Percentiles rank a stretch among this genome's conserved stretches.
phyloP scores from a whole-genome alignment of 495 filamentous ascomycete species.

The Neurospora tetrasperma region DNA sequence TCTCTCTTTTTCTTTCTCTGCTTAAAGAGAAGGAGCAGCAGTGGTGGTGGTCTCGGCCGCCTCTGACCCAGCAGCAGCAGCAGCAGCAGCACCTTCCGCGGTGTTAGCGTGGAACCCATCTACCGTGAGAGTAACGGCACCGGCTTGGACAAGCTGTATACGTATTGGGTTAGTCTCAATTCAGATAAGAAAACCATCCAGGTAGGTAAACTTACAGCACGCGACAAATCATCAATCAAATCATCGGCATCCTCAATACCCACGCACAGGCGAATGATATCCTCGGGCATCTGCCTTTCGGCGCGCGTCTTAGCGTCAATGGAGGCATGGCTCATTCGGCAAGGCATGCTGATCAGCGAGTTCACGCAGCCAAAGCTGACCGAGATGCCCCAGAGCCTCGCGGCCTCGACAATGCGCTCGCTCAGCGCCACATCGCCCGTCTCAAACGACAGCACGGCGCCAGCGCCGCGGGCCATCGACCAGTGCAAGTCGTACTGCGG shows the following conservation, averaged over 20 bases:
- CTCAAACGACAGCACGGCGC: slow-evolving; percentile 91
- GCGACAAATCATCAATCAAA: slow-evolving; percentile 82
- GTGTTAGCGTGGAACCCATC: slow-evolving; percentile 60
- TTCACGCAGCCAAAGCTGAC: slow-evolving; percentile 98
- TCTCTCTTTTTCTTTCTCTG: not conserved
- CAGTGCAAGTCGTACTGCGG: slow-evolving; percentile 94
- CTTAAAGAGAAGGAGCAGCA: not conserved
- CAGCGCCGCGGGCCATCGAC: slow-evolving; percentile 86
- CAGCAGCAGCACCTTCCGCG: slow-evolving; percentile 2
- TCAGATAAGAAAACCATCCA: no score
- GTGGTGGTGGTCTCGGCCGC: not conserved
- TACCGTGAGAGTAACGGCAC: slow-evolving; percentile 74
- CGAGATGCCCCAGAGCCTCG: slow-evolving; percentile 85
- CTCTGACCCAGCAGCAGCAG: not conserved
- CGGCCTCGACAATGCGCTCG: slow-evolving; percentile 88
- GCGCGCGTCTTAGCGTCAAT: slow-evolving; percentile 89
- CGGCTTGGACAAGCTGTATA: slow-evolving; percentile 77
- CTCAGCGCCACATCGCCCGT: slow-evolving; percentile 73
- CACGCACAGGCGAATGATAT: slow-evolving; percentile 89
- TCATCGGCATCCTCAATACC: slow-evolving; percentile 93
- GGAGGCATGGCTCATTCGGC: slow-evolving; percentile 97
- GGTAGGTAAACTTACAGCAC: slow-evolving; percentile 60
- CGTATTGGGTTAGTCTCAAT: slow-evolving; percentile 10
- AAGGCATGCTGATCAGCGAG: slow-evolving; percentile 97
- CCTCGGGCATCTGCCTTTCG: slow-evolving; percentile 88